Percentiles rank a stretch among this genome's conserved stretches.
phyloP scores from a whole-genome alignment of 2,329 filamentous ascomycete genomes.

The Colletotrichum sp. region DNA sequence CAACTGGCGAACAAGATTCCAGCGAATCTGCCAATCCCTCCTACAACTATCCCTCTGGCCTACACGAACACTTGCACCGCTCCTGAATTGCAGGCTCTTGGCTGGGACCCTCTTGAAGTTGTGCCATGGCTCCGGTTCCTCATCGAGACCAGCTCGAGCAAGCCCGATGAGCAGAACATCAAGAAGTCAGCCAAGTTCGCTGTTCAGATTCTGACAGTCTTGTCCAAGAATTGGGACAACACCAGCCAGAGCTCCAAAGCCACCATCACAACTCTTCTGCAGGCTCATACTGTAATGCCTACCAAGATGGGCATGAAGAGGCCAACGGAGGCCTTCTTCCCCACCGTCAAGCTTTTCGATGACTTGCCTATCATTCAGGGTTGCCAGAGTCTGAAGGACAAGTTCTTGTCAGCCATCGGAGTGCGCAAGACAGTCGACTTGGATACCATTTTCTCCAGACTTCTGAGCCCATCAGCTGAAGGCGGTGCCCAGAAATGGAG shows the following conservation, averaged over 20 bases:
- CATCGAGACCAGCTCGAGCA: constrained; percentile 68
- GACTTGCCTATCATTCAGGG: constrained; percentile 84
- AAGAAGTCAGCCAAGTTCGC: constrained; percentile 77
- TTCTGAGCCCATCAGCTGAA: constrained; percentile 67
- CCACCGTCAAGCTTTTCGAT: constrained; percentile 92
- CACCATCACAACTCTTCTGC: constrained; percentile 68
- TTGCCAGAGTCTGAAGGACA: constrained; percentile 85
- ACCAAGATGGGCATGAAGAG: constrained; percentile 90
- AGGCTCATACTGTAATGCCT: constrained; percentile 77
- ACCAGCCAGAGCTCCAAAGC: constrained; percentile 70
- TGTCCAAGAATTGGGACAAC: constrained; percentile 93
- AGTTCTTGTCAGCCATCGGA: constrained; percentile 81
- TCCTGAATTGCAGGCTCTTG: constrained; percentile 76
- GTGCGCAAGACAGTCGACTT: constrained; percentile 96
- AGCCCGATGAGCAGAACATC: constrained; percentile 69
- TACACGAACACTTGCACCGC: constrained; percentile 75
- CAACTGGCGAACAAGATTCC: constrained; percentile 81
- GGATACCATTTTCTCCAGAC: constrained; percentile 87
- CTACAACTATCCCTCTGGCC: constrained; percentile 82
- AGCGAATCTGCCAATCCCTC: constrained; percentile 79
- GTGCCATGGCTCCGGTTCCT: constrained; percentile 86
- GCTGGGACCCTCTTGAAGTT: constrained; percentile 85
- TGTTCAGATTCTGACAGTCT: constrained; percentile 73
- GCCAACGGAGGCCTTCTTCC: constrained; percentile 88
- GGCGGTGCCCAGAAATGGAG: constrained; percentile 76